Base-by-base conservation (phyloP, 345 rosid species). In the Citrus sinensis region DNA sequence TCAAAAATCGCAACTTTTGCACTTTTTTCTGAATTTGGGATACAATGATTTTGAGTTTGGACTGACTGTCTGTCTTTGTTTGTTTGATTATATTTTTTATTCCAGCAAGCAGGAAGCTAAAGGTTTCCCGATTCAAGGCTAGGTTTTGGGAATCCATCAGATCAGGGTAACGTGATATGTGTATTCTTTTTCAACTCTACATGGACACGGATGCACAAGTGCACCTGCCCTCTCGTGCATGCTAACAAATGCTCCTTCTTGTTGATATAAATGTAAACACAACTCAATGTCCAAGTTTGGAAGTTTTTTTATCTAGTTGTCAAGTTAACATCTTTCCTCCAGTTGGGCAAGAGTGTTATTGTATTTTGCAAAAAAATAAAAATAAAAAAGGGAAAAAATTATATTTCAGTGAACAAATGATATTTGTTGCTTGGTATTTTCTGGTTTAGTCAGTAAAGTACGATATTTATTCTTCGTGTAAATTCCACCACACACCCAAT, bases 121-220 rank as follows among this genome's bases (percentile, higher is more conserved):
- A 84, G 87, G 80, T 82, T 84, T 84, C 86, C 46, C 87, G 81
- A 9, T 85, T 90, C 82, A 88, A 83, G 78, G 87, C 90, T n/a
- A 84, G 83, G 71, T 90, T 94, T 84, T 94, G 97, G 98, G 93
- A 93, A 40, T 88, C 90, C 71, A 88, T 94, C 46, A 88, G 87
- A 91, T 86, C 94, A 46, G 97, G 97, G 98, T 93, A 89, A 70
- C 62, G 5, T 39, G 10, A 39, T n/a, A 25, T 59, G 14, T 69
- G 13, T 78, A 4, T 35, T 66, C n/a, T 56, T 61, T 46, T 81
- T 32, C 20, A 17, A 56, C 64, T 27, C 1, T 49, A 65, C 25
- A 72, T 8, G 70, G 70, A 35, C 46, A 32, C 20, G 7, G 20
- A 9, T 61, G 59, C 68, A 22, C 35, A 0, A 17, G 20, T 27